phyloP scores from a whole-genome alignment of 495 filamentous ascomycete genomes.

The Aspergillus indologenus region DNA sequence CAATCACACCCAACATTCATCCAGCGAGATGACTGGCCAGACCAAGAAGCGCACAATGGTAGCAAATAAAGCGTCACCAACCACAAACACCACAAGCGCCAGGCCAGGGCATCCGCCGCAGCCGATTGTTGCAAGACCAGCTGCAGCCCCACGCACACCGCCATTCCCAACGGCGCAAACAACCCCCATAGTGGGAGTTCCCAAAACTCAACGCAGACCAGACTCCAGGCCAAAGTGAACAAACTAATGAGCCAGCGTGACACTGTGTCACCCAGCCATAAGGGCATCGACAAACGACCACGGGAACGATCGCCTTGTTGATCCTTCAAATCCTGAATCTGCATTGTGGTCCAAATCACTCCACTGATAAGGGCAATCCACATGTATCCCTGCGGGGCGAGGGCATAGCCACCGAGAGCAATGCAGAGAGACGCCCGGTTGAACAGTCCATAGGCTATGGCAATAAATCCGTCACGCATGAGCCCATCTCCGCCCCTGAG shows the following conservation, averaged over 20 bases:
- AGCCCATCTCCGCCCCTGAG: constrained; percentile 44
- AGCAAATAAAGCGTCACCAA: constrained; percentile 8
- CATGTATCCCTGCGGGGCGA: neutral
- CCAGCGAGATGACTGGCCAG: too few species aligned
- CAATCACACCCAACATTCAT: too few species aligned
- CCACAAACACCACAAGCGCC: constrained; percentile 11
- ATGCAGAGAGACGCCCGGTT: constrained; percentile 29
- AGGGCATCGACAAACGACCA: constrained; percentile 38
- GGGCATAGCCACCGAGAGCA: neutral
- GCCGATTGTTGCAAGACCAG: neutral
- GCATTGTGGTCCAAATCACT: constrained; percentile 50
- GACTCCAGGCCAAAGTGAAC: constrained; percentile 41
- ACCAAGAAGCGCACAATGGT: neutral
- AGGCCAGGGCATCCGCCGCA: neutral
- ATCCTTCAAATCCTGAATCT: constrained; percentile 51
- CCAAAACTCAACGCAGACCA: constrained; percentile 40
- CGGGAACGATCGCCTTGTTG: constrained; percentile 43
- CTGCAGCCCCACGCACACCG: neutral
- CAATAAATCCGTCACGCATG: constrained; percentile 45
- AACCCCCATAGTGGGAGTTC: constrained; percentile 10
- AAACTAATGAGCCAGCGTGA: constrained; percentile 38
- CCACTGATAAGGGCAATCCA: constrained; percentile 46
- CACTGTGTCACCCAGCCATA: constrained; percentile 42
- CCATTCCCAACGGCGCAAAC: neutral
- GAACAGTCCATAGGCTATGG: constrained; percentile 36